Base-by-base conservation (phyloP, 305 asterid genomes). In the Petunia hybrid region DNA sequence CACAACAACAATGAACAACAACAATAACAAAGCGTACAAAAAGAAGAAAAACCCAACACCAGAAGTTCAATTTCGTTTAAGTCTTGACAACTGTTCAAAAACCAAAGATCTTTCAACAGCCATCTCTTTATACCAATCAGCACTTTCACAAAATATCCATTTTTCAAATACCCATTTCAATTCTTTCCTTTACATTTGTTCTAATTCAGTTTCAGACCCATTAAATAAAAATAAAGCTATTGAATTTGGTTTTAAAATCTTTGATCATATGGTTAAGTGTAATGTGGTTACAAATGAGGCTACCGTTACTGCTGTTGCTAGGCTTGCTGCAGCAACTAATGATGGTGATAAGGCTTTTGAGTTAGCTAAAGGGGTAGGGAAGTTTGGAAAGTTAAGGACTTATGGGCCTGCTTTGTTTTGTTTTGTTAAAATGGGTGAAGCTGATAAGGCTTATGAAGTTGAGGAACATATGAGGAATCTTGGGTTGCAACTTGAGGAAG, bases 101-200 rank as follows among this genome's bases (percentile, higher is more conserved):
- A 84, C 86, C 42, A 94, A 94, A 83, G 89, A 91, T 91, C 97
- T 95, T 83, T 59, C 89, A 81, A 77, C 91, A 42, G 97, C 96
- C 62, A 79, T 90, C 55, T 68, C 95, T 42, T 97, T 95, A 80
- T 95, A 94, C 88, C 90, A 92, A 61, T 87, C 93, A 75, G 82
- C 90, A 43, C 64, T 85, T 64, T 85, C 71, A 80, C 89, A 63
- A 83, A 46, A 80, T 12, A 59, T 87, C 71, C 85, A 69, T 60
- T 88, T 92, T 42, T 78, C 89, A 63, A 90, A 87, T 79, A 88
- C 82, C 85, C 93, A 92, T 87, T 93, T 91, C 87, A 95, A 91
- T 70, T 90, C 98, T 63, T 85, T 95, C 86, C 96, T 95, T 51
- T 91, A 95, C 78, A 87, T 95, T 62, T 94, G 98, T 87, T 92